Base-by-base conservation (phyloP, 2,329 filamentous ascomycete species). In the Colletotrichum orchidophilum region DNA sequence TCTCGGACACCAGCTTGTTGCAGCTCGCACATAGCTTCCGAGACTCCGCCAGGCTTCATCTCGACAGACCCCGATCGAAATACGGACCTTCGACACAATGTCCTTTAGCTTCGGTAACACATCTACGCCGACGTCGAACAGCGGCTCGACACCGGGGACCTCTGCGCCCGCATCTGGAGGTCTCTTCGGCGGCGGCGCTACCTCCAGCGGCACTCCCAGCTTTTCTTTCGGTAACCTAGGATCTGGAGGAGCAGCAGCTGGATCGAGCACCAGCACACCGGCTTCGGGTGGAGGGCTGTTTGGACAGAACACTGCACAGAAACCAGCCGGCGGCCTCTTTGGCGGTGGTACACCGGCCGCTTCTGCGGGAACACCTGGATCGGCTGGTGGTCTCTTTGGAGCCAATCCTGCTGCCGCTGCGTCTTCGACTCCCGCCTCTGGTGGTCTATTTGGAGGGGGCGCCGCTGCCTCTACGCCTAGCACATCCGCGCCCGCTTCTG, bases 221-320 rank as follows among this genome's bases (percentile, higher is more conserved):
- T 86, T 87, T 75, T 81, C 82, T 11, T 88, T 88, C 71, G 81
- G 81, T 42, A 75, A 73, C 24, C 33, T 75, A 27, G 76, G 75
- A 50, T 31, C 68, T 53, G 66, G 66, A 52, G 60, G 59, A 42
- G 66, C 66, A 39, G 69, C 75, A n/a, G 71, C 76, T 52, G 75
- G 72, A 46, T 78, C 75, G 57, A 76, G 60, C 67, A 73, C 78
- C 29, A 58, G 73, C 21, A 77, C 80, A 13, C 73, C 81, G 11
- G 66, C 80, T 5, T 77, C 75, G 39, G 76, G 67, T 24, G 70
- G 78, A 59, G 74, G 74, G 42, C 61, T 83, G 46, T 82, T 83
- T 71, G 80, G 80, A 57, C 77, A 79, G 70, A 77, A 49, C 35
- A 53, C 66, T 27, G 70, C 39, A n/a, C 63, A 62, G 29, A 79